Evolutionary conservation across 2,329 filamentous ascomycete species (phyloP).

Genomic region (Pyricularia sp.): DNA sequence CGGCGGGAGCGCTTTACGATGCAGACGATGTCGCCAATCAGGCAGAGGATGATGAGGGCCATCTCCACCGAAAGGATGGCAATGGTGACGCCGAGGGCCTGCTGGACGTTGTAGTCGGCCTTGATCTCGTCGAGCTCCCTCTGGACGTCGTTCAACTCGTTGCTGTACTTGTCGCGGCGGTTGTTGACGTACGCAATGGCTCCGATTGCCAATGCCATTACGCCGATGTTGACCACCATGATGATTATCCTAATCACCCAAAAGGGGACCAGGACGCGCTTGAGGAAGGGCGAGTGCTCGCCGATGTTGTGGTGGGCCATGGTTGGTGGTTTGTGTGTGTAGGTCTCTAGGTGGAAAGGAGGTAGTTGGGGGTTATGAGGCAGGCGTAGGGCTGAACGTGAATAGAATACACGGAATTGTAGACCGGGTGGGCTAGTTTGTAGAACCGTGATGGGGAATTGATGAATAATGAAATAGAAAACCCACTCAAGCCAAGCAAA

Average conservation of each 20-base stretch:
- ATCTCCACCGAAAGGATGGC: constrained; percentile 14
- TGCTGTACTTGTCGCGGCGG: constrained; percentile 7
- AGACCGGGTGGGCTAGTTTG: not conserved
- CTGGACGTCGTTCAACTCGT: constrained; percentile 1
- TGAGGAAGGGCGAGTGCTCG: constrained; percentile 20
- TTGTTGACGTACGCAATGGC: constrained; percentile 10
- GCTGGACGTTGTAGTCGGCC: constrained; percentile 8
- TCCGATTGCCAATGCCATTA: constrained; percentile 12
- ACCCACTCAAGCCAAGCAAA: not conserved
- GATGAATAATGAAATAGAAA: not conserved
- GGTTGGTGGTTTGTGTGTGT: not conserved
- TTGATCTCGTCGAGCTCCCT: not conserved
- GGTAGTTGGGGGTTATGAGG: not conserved
- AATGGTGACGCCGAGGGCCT: constrained; percentile 7
- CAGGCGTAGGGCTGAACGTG: not conserved
- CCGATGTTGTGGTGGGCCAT: constrained; percentile 16
- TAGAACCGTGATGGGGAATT: not conserved
- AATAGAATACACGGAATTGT: not conserved
- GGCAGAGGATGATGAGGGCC: constrained; percentile 14
- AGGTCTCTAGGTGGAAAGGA: not conserved
- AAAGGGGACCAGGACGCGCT: constrained; percentile 21
- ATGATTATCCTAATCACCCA: constrained; percentile 19
- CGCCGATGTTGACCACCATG: constrained; percentile 14
- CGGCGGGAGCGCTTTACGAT: constrained; percentile 18
- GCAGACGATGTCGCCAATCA: constrained; percentile 18